Percentiles rank a stretch among this genome's conserved stretches.
Conservation (phyloP, 2,329 filamentous ascomycete genomes). For the Sporothrix euskadiensis region DNA sequence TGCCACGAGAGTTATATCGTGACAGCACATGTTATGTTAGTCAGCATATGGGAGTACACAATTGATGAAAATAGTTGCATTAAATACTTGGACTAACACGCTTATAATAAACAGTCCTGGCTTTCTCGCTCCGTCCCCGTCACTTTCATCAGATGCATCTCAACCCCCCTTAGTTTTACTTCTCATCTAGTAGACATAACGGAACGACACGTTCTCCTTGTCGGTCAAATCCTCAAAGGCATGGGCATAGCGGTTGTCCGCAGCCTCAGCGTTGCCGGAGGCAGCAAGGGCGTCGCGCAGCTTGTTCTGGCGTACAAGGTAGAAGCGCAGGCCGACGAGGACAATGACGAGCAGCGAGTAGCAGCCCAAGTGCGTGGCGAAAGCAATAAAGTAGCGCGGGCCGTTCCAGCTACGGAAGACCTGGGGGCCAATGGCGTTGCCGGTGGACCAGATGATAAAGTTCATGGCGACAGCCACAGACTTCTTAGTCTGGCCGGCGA, state of each 20-base stretch:
- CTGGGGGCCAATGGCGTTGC: constrained; percentile 53
- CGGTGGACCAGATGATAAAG: constrained; percentile 65
- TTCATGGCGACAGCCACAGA: constrained; percentile 66
- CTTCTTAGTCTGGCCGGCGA: constrained; percentile 75
- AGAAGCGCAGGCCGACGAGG: constrained; percentile 59
- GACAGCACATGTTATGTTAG: not conserved
- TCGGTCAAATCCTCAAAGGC: constrained; percentile 66
- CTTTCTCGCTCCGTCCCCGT: not conserved
- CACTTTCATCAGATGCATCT: not conserved
- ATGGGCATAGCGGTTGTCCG: constrained; percentile 48
- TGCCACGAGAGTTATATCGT: not conserved
- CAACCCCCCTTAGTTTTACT: not conserved
- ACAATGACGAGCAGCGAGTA: constrained; percentile 62
- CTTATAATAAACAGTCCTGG: not conserved
- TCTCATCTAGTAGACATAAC: constrained; percentile 50
- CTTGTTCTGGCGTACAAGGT: constrained; percentile 57
- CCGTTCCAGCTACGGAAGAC: constrained; percentile 62
- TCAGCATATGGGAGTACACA: not conserved
- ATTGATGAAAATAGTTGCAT: not conserved
- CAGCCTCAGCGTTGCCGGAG: constrained; percentile 43
- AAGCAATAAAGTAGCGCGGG: constrained; percentile 69
- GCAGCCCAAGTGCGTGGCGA: constrained; percentile 68
- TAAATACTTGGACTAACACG: not conserved
- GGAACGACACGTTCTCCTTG: constrained; percentile 60
- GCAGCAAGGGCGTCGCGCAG: constrained; percentile 53